phyloP scores from a whole-genome alignment of 2,329 filamentous ascomycete genomes.

The Mariannaea elegans region DNA sequence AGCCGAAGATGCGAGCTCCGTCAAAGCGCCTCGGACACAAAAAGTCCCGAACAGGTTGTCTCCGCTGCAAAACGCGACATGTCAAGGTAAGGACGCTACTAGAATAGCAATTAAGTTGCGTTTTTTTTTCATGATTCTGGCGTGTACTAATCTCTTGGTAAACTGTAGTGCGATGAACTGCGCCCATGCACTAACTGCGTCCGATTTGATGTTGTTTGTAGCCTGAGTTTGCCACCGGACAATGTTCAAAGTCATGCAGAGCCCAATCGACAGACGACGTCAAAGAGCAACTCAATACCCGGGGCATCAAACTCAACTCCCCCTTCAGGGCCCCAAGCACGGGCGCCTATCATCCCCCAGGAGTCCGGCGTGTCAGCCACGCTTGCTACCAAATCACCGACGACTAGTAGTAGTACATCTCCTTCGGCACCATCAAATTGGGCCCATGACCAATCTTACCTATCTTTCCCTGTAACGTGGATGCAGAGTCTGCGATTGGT shows the following conservation, averaged over 20 bases:
- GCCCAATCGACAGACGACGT: not conserved
- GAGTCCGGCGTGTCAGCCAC: not conserved
- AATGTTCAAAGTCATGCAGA: not conserved
- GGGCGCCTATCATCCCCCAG: not conserved
- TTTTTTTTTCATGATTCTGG: not conserved
- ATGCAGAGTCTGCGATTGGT: constrained; percentile 27
- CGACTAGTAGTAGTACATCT: not conserved
- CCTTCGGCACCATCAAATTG: not conserved
- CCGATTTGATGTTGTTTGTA: constrained; percentile 25
- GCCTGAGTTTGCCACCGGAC: constrained; percentile 10
- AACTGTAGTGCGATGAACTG: constrained; percentile 26
- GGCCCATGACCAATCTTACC: not conserved
- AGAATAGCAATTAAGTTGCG: too few relatives aligned
- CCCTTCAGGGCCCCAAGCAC: not conserved
- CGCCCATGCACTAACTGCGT: constrained; percentile 27
- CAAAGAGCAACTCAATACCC: not conserved
- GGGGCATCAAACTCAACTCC: not conserved
- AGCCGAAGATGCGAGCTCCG: not conserved
- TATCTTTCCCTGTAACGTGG: constrained; percentile 16
- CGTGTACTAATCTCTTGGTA: not conserved
- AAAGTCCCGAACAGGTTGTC: constrained; percentile 27
- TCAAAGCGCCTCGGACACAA: constrained; percentile 23
- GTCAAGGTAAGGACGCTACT: constrained; percentile 28
- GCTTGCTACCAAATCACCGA: not conserved
- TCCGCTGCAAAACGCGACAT: constrained; percentile 28